Evolutionary conservation across 345 rosid genomes (phyloP).

Genomic region (Gossypium bickii): DNA sequence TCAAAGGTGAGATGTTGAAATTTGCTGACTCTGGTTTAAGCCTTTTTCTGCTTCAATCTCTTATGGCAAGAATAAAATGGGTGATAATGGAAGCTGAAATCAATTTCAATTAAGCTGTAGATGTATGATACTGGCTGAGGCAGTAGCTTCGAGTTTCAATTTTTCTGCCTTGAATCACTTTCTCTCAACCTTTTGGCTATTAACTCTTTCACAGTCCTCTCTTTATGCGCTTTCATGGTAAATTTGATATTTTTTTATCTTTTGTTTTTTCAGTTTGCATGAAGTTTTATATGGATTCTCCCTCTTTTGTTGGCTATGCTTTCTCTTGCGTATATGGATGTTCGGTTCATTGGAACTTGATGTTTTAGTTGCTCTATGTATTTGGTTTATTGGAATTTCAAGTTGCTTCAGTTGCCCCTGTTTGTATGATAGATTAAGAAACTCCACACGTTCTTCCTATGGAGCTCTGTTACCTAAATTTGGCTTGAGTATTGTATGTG

Average conservation of each 20-base stretch:
- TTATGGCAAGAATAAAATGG: not conserved
- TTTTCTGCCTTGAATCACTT: not conserved
- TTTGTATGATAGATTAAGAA: not conserved
- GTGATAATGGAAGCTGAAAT: not conserved
- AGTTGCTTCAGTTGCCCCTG: not conserved
- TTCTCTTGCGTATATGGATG: not conserved
- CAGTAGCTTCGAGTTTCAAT: not conserved
- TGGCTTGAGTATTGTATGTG: not conserved
- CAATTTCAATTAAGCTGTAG: not conserved
- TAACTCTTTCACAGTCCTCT: not conserved
- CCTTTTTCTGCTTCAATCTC: not conserved
- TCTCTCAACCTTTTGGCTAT: not conserved
- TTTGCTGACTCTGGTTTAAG: not conserved
- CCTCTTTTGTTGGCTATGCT: not conserved
- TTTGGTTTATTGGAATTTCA: not conserved
- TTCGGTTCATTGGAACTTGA: not conserved
- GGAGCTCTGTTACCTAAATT: not conserved
- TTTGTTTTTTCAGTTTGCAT: not conserved
- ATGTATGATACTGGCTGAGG: not conserved
- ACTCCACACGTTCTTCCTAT: not conserved
- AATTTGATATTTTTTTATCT: not conserved
- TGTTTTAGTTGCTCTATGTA: not conserved
- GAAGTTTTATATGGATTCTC: not conserved
- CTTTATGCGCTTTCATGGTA: not conserved
- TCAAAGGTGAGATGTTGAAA: not conserved